Conservation (phyloP, 176 grass and related monocot species). For the Bothriochloa decipiens region DNA sequence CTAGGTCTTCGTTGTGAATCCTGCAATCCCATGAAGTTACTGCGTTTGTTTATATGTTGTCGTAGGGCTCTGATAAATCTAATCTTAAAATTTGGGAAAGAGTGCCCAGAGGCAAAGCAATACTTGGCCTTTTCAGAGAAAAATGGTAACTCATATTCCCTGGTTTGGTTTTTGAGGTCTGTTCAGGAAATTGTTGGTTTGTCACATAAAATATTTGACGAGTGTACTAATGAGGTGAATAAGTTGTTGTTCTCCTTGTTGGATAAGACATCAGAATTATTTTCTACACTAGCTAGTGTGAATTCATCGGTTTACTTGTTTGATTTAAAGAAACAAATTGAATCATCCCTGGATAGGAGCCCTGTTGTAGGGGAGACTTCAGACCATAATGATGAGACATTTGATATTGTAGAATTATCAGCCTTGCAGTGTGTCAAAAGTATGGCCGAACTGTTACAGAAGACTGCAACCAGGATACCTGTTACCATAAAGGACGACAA, state of each 20-base stretch:
- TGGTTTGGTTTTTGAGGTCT: conserved; percentile 81
- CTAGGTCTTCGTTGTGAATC: conserved; percentile 43
- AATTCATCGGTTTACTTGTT: conserved; percentile 53
- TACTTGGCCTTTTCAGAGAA: conserved; percentile 47
- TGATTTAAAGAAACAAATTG: conserved; percentile 47
- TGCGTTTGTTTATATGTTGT: conserved; percentile 78
- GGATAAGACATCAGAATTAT: conserved; percentile 80
- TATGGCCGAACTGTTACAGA: conserved; percentile 67
- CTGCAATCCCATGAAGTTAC: conserved; percentile 52
- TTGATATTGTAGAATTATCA: conserved; percentile 49
- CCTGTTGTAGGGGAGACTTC: conserved; percentile 28
- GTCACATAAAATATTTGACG: conserved; percentile 53
- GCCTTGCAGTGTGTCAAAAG: conserved; percentile 54
- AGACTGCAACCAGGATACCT: conserved; percentile 49
- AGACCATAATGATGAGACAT: conserved; percentile 42
- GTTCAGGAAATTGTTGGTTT: conserved; percentile 55
- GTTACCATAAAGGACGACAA: conserved; percentile 48
- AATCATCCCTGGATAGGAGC: conserved; percentile 36
- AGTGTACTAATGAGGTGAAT: conserved; percentile 56
- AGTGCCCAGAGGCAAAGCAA: conserved; percentile 44
- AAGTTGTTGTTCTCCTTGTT: conserved; percentile 66
- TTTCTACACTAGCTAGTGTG: conserved; percentile 62
- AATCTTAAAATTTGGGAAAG: conserved; percentile 55
- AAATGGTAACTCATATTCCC: conserved; percentile 49
- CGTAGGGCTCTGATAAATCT: conserved; percentile 82